phyloP scores from a whole-genome alignment of 208 protist species.

The Acanthamoeba castellanii region DNA sequence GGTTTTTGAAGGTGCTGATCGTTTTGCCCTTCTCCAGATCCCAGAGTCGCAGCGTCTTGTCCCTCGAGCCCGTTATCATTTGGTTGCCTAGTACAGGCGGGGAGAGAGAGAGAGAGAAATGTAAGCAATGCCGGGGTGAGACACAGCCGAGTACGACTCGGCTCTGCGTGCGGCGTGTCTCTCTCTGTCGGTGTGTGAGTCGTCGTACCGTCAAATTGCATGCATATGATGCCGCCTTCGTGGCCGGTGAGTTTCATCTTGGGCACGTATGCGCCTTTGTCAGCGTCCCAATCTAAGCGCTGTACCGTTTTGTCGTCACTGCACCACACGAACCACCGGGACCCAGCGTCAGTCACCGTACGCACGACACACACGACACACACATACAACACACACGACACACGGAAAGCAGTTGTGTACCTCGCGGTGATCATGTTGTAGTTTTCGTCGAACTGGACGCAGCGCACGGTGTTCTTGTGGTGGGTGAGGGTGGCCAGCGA shows the following conservation, averaged over 20 bases:
- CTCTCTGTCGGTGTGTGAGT: background rate
- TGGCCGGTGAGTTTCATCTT: conserved; percentile 25
- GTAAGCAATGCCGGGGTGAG: background rate
- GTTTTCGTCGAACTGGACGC: conserved; percentile 31
- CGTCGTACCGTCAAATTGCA: conserved; percentile 2
- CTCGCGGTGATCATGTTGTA: conserved; percentile 40
- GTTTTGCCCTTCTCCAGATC: conserved; percentile 16
- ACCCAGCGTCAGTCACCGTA: background rate
- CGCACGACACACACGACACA: background rate
- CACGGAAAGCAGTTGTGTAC: background rate
- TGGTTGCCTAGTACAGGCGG: background rate
- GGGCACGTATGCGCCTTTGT: conserved; percentile 11
- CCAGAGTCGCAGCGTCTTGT: conserved; percentile 35
- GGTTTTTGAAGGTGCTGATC: conserved; percentile 11
- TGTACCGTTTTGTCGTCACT: conserved; percentile 27
- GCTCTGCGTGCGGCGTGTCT: too few relatives aligned
- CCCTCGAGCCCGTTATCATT: conserved; percentile 27
- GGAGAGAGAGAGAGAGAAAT: background rate
- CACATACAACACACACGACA: background rate
- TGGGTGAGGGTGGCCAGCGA: background rate
- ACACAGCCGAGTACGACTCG: too few relatives aligned
- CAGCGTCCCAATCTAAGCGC: conserved; percentile 1
- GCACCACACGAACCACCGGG: background rate
- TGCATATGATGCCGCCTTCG: conserved; percentile 30
- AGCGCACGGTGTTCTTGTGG: conserved; percentile 13